Conservation (phyloP, 305 asterid species). For the Fraxinus floribunda region DNA sequence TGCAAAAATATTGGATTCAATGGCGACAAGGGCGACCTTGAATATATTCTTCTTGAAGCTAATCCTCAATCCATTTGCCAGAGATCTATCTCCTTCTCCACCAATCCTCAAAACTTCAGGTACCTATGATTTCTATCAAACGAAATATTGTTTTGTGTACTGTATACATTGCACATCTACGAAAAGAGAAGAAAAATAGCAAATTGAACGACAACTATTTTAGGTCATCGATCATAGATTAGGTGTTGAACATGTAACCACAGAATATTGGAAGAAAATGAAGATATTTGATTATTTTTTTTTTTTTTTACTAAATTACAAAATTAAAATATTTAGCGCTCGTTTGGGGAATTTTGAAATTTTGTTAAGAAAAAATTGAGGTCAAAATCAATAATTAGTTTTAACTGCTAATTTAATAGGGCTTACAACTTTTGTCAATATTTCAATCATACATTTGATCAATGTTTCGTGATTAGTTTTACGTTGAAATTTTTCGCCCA, state of each 20-base stretch:
- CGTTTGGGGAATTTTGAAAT: background rate
- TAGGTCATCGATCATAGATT: background rate
- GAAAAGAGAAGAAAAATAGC: background rate
- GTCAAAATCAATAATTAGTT: background rate
- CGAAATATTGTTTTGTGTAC: background rate
- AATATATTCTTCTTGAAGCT: conserved; percentile 55
- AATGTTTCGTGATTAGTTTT: background rate
- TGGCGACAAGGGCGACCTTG: conserved; percentile 70
- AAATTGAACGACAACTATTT: background rate
- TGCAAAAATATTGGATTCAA: conserved; percentile 62
- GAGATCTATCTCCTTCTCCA: conserved; percentile 39
- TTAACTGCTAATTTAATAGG: no score
- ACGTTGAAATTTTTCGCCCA: background rate
- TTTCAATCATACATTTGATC: background rate
- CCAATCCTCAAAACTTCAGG: conserved; percentile 49
- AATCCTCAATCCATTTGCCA: conserved; percentile 34
- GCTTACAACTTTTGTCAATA: no score
- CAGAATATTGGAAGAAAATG: background rate
- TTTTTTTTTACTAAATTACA: background rate
- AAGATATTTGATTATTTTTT: background rate
- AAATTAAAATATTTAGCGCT: background rate
- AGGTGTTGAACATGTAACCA: background rate
- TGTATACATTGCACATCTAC: background rate
- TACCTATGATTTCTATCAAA: conserved; percentile 10
- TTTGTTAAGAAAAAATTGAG: background rate